phyloP scores from a whole-genome alignment of 106 monocot species.

The Dendrobium huoshanense region DNA sequence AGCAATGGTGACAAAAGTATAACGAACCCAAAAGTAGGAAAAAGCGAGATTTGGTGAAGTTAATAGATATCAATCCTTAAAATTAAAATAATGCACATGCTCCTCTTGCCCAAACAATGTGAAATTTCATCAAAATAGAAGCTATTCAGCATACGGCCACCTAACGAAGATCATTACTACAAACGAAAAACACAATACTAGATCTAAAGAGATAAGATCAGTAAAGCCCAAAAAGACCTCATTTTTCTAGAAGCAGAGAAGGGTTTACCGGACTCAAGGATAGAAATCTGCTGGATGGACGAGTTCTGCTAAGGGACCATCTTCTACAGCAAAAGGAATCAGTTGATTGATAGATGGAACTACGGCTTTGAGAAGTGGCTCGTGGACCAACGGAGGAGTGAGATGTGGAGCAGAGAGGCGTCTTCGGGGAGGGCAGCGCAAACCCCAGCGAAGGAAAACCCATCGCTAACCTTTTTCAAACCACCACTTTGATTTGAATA shows the following conservation, averaged over 20 bases:
- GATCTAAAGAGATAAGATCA: background rate
- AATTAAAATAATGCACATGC: background rate
- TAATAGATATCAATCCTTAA: background rate
- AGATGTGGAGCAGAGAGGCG: background rate
- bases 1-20: background rate
- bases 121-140: background rate
- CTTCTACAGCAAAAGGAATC: background rate
- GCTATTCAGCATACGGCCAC: background rate
- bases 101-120: background rate
- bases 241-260: background rate
- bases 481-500: conserved; percentile 6
- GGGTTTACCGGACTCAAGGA: background rate
- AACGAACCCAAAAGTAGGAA: background rate
- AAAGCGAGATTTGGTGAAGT: background rate
- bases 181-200: background rate
- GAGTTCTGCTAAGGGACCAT: background rate
- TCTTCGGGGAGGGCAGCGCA: background rate
- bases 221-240: background rate
- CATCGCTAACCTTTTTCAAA: conserved; percentile 1
- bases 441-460: background rate
- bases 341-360: background rate
- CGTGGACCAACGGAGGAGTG: background rate
- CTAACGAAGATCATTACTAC: background rate
- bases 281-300: background rate
- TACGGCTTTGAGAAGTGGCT: background rate